phyloP scores from a whole-genome alignment of 805 yeast genomes.

The Candida xyloterini region DNA sequence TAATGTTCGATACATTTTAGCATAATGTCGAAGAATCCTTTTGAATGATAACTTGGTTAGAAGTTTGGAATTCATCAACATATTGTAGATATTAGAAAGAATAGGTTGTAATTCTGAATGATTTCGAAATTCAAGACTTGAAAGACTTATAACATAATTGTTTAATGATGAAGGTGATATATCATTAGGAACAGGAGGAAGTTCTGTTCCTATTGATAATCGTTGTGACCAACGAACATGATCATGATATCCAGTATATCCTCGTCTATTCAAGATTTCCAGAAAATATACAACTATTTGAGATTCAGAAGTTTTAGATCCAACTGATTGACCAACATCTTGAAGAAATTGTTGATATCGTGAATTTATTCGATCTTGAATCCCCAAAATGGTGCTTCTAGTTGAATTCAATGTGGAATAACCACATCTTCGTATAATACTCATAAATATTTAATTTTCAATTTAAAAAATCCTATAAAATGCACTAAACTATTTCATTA shows the following conservation, averaged over 20 bases:
- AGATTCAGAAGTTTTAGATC: background rate
- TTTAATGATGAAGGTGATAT: conserved; percentile 5
- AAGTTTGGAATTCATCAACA: conserved; percentile 7
- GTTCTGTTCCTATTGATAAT: background rate
- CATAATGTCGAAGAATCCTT: conserved; percentile 12
- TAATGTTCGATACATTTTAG: conserved; percentile 10
- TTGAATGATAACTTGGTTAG: conserved; percentile 12
- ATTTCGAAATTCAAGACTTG: conserved; percentile 5
- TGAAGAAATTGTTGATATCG: background rate
- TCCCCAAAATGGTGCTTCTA: background rate
- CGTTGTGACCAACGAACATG: conserved; percentile 3
- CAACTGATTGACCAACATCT: background rate
- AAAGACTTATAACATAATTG: conserved; percentile 8
- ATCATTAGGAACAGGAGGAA: conserved; percentile 12
- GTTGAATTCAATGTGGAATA: background rate
- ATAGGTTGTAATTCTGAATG: conserved; percentile 3
- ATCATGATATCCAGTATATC: conserved; percentile 2
- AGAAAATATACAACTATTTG: background rate
- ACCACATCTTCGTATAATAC: background rate
- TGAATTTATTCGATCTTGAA: background rate
- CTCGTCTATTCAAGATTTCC: conserved; percentile 3
- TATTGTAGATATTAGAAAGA: conserved; percentile 10
- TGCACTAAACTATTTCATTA: no score
- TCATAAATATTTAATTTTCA: background rate
- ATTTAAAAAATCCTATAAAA: no score